Evolutionary conservation across 495 filamentous ascomycete genomes (phyloP).

Genomic region (Platismatia glauca): DNA sequence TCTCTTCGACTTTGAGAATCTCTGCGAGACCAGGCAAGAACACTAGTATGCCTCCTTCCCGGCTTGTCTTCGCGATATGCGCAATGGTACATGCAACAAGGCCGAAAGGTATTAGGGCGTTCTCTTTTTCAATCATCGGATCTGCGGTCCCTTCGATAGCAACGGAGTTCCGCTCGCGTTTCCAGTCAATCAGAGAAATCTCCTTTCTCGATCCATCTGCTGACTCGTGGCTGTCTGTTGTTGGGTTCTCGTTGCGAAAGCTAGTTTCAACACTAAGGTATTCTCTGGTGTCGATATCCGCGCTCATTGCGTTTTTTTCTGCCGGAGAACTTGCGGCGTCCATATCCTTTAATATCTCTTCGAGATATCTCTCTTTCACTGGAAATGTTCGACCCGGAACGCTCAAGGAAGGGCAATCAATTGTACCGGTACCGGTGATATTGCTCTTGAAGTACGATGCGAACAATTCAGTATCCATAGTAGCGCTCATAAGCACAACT

Average conservation of each 20-base stretch:
- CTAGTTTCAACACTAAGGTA: slow-evolving; percentile 32
- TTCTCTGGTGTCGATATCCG: slow-evolving; percentile 28
- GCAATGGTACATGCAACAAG: slow-evolving; percentile 42
- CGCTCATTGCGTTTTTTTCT: slow-evolving; percentile 23
- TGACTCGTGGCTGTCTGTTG: slow-evolving; percentile 13
- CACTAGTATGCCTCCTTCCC: slow-evolving; percentile 45
- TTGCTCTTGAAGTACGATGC: slow-evolving; percentile 42
- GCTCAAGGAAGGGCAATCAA: slow-evolving; percentile 41
- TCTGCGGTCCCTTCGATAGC: slow-evolving; percentile 24
- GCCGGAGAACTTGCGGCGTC: slow-evolving; percentile 20
- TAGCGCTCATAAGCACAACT: slow-evolving; percentile 53
- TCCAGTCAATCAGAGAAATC: slow-evolving; percentile 38
- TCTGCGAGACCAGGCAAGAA: slow-evolving; percentile 51
- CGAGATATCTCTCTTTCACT: slow-evolving; percentile 44
- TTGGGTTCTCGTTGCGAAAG: slow-evolving; percentile 18
- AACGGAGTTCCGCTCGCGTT: slow-evolving; percentile 29
- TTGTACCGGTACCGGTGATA: slow-evolving; percentile 23
- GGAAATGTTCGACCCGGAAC: slow-evolving; percentile 50
- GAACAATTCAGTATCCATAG: slow-evolving; percentile 47
- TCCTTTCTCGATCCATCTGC: slow-evolving; percentile 24
- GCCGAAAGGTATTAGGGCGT: slow-evolving; percentile 38
- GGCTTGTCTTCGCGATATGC: slow-evolving; percentile 41
- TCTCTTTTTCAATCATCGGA: slow-evolving; percentile 33
- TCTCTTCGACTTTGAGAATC: slow-evolving; percentile 34
- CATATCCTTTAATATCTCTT: slow-evolving; percentile 39